Base-by-base conservation (phyloP, 768 basidiomycete species). In the Trametes villosa region DNA sequence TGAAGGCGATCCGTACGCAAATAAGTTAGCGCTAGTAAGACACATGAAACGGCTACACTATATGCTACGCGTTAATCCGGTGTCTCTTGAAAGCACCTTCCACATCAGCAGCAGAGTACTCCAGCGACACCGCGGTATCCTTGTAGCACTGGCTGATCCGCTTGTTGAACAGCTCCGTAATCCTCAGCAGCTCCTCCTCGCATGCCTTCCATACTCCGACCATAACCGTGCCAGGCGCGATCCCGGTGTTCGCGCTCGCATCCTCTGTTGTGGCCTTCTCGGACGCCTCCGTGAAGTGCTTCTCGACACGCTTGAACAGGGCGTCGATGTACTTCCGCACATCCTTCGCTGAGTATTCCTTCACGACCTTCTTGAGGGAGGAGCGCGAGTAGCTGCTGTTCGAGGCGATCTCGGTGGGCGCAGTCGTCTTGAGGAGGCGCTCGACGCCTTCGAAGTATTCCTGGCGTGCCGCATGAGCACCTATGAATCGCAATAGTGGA, bases 391-490 rank as follows among this genome's bases (percentile, higher is more conserved):
- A 97, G 46, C 81, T 86, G 60, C 81, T 79, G 71, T 89, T 94
- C 52, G 86, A 83, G 9, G 86, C 75, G 22, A 98, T 84, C 66
- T 96, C 94, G 29, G 80, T 81, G 0, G 93, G 82, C 11, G 89
- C 85, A 2, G 89, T 89, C 5, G 87, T 89, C 72, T 90, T 87
- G 31, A 96, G 78, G 13, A 94, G 81, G n/a, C 89, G 86, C 68
- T 98, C 94, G 38, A 97, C 79, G 6, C 92, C 94, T 46, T 97
- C 93, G 66, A 98, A 97, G 74, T 90, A 97, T 72, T 98, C 96
- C 96, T 97, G 71, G 2, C 13, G 22, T 11, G n/a, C 18, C 12
- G 44, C 9, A 54, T 53, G 33, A 20, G 27, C 4, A 1, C 30
- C 13, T 18, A 52, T 17, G 13, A 29, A 44, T 7, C 40, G n/a